These are phyloP conservation scores for Protomyces lactucae-debilis DNA, from an alignment of 1,139 yeast species.

Conservation along the genomic window DNA sequence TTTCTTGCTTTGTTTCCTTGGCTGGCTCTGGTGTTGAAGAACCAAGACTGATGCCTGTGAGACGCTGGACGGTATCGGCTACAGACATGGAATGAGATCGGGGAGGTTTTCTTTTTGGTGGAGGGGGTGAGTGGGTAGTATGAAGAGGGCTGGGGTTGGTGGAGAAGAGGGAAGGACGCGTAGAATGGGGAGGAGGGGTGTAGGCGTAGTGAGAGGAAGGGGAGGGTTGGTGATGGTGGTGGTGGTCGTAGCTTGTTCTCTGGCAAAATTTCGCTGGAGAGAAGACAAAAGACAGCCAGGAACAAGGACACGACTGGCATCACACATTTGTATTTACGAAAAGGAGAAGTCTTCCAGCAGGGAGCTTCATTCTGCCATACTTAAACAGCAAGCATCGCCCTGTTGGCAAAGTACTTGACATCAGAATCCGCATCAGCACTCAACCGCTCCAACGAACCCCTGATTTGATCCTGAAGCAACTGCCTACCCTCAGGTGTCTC, in stretches of 20 bases:
- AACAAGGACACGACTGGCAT: not conserved
- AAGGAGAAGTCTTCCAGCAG: no score
- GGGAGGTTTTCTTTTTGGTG: not conserved
- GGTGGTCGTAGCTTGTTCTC: no score
- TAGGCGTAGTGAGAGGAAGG: no score
- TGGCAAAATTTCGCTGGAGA: no score
- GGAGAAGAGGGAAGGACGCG: not conserved
- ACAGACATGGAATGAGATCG: constrained; percentile 9
- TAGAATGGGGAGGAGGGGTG: no score
- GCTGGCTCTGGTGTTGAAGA: not conserved
- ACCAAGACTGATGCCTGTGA: constrained; percentile 14
- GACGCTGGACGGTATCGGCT: constrained; percentile 20
- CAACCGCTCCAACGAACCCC: constrained; percentile 62
- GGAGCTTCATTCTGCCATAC: no score
- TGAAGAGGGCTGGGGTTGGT: not conserved
- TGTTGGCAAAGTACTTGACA: constrained; percentile 72
- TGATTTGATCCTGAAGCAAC: constrained; percentile 43
- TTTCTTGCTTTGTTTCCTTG: not conserved
- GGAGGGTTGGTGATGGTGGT: no score
- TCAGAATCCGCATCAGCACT: constrained; percentile 75
- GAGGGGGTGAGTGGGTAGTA: not conserved
- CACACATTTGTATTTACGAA: no score
- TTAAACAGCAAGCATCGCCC: constrained; percentile 1
- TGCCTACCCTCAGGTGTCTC: constrained; percentile 32
- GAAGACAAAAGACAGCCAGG: not conserved